Base-by-base conservation (phyloP, 176 grass and related monocot species). In the Avena insularis region DNA sequence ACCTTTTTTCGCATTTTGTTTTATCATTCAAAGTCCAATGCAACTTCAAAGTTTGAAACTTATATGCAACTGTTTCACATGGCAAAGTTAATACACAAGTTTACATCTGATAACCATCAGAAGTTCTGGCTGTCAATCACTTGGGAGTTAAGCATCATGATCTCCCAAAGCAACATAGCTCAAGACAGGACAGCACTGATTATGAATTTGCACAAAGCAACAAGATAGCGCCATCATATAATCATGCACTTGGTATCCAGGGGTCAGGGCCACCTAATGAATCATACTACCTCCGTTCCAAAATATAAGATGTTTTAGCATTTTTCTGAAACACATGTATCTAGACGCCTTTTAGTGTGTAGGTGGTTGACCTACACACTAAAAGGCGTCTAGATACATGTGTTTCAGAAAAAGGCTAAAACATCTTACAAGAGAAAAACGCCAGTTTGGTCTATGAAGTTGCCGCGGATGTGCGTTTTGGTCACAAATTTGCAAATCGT, bases 41-140 rank as follows among this genome's bases (percentile, higher is more conserved):
- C 1, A 68, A 57, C 3, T 55, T 66, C 4, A 45, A 76, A 56
- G 47, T 31, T 55, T 12, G n/a, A 31, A 57, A 49, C 64, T 59
- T 43, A 38, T 38, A 38, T 69, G 36, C 21, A 35, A 16, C 21
- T 75, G 60, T 67, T 88, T 76, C 48, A 74, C 86, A 57, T n/a
- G 48, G 35, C 61, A 66, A 79, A 50, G n/a, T 11, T 12, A 59
- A 46, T 76, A 50, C 54, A 60, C 56, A 75, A 82, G 51, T 57
- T 43, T 43, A 48, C 19, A 40, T 14, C 11, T 6, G 38, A 70
- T 38, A 36, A 40, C 29, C 59, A 55, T 29, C 2, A 55, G 4
- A 63, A 51, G 43, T 78, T 50, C 4, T 19, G 8, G 50, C 0
- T 43, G 9, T 38, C 45, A 43, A 27, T 78, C 48, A 38, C 8